Evolutionary conservation across 345 rosid species (phyloP).

Genomic region (Murraya paniculata): DNA sequence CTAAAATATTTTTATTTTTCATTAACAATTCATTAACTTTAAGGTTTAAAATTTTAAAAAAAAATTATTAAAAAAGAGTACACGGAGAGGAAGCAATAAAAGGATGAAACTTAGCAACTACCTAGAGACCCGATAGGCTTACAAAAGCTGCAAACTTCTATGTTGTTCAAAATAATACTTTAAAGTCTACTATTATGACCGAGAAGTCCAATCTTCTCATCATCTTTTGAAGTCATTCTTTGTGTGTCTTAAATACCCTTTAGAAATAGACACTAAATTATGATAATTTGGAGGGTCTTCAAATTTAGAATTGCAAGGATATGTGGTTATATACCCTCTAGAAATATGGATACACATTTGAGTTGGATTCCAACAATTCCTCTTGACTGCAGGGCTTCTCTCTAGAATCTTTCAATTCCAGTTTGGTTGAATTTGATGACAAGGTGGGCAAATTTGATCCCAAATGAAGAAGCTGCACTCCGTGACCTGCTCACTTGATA

Average conservation of each 20-base stretch:
- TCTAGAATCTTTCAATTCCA: slow-evolving; percentile 37
- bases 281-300: background rate
- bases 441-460: slow-evolving; percentile 27
- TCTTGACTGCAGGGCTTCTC: slow-evolving; percentile 50
- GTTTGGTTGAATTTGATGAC: slow-evolving; percentile 38
- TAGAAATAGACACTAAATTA: background rate
- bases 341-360: background rate
- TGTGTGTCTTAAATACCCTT: background rate
- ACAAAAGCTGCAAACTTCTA: background rate
- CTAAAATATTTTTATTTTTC: no score
- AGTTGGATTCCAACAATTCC: slow-evolving; percentile 18
- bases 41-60: no score
- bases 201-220: background rate
- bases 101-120: background rate
- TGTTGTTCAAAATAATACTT: background rate
- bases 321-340: background rate
- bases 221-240: background rate
- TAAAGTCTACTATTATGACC: background rate
- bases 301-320: background rate
- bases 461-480: slow-evolving; percentile 30
- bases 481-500: slow-evolving; percentile 2
- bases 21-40: no score
- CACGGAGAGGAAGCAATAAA: background rate
- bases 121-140: background rate
- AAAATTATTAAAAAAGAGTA: background rate